phyloP scores from a whole-genome alignment of 495 filamentous ascomycete genomes.

The Rhizodiscina lignyota region DNA sequence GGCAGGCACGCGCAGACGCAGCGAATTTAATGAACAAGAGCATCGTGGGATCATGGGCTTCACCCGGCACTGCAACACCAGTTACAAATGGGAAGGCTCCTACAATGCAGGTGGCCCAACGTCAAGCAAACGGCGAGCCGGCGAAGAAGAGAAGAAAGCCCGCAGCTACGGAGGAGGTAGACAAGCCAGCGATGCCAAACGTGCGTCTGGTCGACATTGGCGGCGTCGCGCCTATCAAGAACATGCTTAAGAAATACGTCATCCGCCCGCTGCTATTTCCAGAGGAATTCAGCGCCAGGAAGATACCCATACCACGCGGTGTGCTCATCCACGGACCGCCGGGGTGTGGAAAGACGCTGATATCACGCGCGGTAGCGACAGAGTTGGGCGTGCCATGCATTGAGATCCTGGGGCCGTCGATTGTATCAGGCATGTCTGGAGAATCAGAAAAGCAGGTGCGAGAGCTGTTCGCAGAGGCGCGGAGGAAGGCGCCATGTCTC shows the following conservation, averaged over 20 bases:
- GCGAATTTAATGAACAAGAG: slow-evolving; percentile 60
- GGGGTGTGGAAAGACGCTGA: slow-evolving; percentile 89
- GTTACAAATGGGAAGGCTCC: slow-evolving; percentile 9
- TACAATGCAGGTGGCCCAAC: slow-evolving; percentile 18
- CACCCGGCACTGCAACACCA: slow-evolving; percentile 15
- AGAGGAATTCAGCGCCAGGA: slow-evolving; percentile 39
- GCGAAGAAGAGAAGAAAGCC: slow-evolving; percentile 10
- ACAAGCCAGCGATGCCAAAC: slow-evolving; percentile 57
- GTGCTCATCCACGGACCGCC: slow-evolving; percentile 85
- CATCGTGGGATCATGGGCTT: slow-evolving; percentile 53
- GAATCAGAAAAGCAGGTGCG: slow-evolving; percentile 91
- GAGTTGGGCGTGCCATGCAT: slow-evolving; percentile 76
- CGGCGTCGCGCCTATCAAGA: slow-evolving; percentile 65
- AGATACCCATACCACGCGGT: slow-evolving; percentile 63
- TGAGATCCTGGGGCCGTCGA: slow-evolving; percentile 71
- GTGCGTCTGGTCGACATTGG: slow-evolving; percentile 69
- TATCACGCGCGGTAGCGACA: slow-evolving; percentile 80
- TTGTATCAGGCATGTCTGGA: slow-evolving; percentile 89
- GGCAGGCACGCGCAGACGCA: slow-evolving; percentile 23
- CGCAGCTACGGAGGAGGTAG: slow-evolving; percentile 37
- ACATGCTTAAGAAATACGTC: slow-evolving; percentile 61
- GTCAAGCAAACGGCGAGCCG: slow-evolving; percentile 52
- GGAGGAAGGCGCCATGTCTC: slow-evolving; percentile 72
- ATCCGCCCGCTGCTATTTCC: slow-evolving; percentile 59
- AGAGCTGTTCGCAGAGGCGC: slow-evolving; percentile 82